A percentile compares a stretch with the other conserved stretches of the same genome.
Conservation (phyloP, 2,329 filamentous ascomycete species). For the Arthroderma sp. region DNA sequence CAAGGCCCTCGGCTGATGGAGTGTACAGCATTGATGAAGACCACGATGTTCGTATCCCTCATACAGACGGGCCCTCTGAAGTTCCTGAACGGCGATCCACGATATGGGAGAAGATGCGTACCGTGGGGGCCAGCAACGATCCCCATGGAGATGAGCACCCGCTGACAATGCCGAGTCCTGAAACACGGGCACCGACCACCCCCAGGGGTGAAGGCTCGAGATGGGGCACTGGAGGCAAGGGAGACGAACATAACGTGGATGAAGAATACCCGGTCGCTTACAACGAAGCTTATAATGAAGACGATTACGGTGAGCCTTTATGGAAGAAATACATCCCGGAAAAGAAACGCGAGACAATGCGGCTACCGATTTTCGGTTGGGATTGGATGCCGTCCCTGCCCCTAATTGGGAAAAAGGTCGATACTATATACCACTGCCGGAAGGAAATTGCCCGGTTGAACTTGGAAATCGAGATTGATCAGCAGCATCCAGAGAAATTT, state of each 20-base stretch:
- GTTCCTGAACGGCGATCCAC: background rate
- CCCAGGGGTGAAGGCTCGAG: background rate
- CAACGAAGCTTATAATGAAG: slow-evolving; percentile 48
- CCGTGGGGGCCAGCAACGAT: slow-evolving; percentile 13
- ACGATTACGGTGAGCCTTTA: slow-evolving; percentile 49
- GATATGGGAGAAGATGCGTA: slow-evolving; percentile 1
- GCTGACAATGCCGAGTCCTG: slow-evolving; percentile 19
- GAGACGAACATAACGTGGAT: slow-evolving; percentile 11
- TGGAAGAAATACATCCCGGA: slow-evolving; percentile 76
- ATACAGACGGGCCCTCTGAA: slow-evolving; percentile 2
- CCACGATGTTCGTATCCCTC: background rate
- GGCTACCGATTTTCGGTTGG: slow-evolving; percentile 49
- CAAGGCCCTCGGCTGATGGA: background rate
- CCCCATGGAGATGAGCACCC: slow-evolving; percentile 22
- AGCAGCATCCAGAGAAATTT: slow-evolving; percentile 70
- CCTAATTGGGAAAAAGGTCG: slow-evolving; percentile 74
- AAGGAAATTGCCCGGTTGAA: slow-evolving; percentile 78
- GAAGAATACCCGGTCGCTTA: slow-evolving; percentile 49
- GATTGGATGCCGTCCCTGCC: slow-evolving; percentile 68
- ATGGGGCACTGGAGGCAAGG: slow-evolving; percentile 4
- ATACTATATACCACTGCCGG: slow-evolving; percentile 86
- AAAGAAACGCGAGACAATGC: slow-evolving; percentile 75
- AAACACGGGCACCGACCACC: slow-evolving; percentile 1
- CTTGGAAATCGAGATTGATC: slow-evolving; percentile 80
- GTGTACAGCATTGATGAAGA: background rate